Base-by-base conservation (phyloP, 805 yeast genomes). In the Ogataea ramenticola region DNA sequence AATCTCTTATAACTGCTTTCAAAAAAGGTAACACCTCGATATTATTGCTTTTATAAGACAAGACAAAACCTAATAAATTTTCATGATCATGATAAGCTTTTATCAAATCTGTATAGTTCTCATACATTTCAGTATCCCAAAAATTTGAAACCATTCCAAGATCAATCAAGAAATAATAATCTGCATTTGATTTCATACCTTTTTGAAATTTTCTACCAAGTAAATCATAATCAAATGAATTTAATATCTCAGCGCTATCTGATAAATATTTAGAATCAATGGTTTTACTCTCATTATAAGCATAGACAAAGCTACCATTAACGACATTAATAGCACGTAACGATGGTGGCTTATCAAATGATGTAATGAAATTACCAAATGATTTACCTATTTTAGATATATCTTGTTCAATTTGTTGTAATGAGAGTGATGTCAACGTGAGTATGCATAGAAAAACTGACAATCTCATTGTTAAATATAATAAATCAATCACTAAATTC, bases 1-100 rank as follows among this genome's bases (percentile, higher is more conserved):
- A 71, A 63, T 90, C 97, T 62, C 96, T 79, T 45, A 89, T 73
- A 9, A 96, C 93, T 9, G 96, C 95, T 71, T 89, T 90, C 43
- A 88, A 90, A 62, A 79, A 87, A 4, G 96, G 72, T 42, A 67
- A 67, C 56, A 82, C 85, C 63, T 82, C 82, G 9, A 95, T 4
- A 69, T 42, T 64, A 11, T 32, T 32, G 35, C 5, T 29, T 14
- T 29, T 29, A 29, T 29, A 29, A 10, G n/a, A 11, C 64, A 55
- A 81, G 82, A 66, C 82, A 85, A 42, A 87, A 1, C 96, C 97
- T 52, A 90, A 69, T n/a, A 86, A 73, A 64, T 86, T 87, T 30
- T 78, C 58, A 67, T 83, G 84, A 54, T 72, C 69, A 44, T 78
- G 74, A 62, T 87, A 73, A 46, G 75, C 67, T 63, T 89, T 96